A percentile compares a stretch with the other conserved stretches of the same genome.
These are phyloP conservation scores for Amaranthus palmeri DNA, from an alignment of 148 eudicot species.

Conservation along the genomic window DNA sequence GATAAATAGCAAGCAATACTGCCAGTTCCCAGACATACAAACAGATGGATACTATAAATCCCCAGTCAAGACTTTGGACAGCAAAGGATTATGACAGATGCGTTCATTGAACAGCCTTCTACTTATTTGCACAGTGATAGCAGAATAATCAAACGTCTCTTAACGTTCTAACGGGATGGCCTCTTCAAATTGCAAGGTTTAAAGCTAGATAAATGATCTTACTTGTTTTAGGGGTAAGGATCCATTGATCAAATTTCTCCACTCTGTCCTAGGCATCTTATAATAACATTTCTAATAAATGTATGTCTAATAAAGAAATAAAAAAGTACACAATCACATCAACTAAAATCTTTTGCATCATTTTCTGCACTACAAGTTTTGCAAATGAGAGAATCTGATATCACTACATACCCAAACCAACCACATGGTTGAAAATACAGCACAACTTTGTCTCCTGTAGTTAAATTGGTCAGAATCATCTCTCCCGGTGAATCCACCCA, in stretches of 20 bases:
- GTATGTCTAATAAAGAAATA: slow-evolving; percentile 1
- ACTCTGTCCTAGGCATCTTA: not conserved
- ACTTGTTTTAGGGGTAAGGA: not conserved
- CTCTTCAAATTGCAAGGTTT: not conserved
- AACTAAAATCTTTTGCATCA: not conserved
- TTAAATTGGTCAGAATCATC: slow-evolving; percentile 79
- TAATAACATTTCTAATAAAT: not conserved
- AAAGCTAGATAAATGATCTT: not conserved
- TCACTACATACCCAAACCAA: slow-evolving; percentile 83
- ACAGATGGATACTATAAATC: not conserved
- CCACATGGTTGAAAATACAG: slow-evolving; percentile 96
- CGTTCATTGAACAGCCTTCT: not conserved
- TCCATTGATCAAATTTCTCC: not conserved
- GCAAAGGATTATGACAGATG: slow-evolving; percentile 4
- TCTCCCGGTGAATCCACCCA: slow-evolving; percentile 98
- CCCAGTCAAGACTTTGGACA: not conserved
- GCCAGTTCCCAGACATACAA: not conserved
- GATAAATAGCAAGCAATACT: not conserved
- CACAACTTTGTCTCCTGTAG: slow-evolving; percentile 91
- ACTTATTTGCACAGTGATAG: not conserved
- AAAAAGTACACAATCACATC: not conserved
- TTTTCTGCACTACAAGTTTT: not conserved
- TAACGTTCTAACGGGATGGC: not conserved
- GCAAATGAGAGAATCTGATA: not conserved
- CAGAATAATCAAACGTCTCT: not conserved